Conservation (phyloP, 441 rosid genomes). For the Francoa sonchifolia region DNA sequence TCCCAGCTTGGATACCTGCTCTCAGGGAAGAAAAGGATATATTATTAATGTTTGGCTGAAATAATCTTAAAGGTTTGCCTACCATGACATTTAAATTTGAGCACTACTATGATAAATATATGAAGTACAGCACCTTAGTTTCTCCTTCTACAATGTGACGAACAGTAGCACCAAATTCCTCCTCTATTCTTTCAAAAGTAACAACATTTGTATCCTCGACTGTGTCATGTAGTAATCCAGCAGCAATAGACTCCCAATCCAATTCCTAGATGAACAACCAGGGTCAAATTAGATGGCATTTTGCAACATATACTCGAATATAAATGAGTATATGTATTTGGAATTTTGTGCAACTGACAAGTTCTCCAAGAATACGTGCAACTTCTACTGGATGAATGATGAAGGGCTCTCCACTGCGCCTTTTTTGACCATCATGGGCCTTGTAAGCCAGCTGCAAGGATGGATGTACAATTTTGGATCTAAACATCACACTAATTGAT, state of each 20-base stretch:
- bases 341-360: conserved; percentile 42
- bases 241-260: conserved; percentile 98
- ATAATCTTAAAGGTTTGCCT: conserved; percentile 1
- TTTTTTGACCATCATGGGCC: conserved; percentile 88
- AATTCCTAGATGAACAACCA: conserved; percentile 50
- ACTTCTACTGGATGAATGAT: conserved; percentile 93
- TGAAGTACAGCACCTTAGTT: conserved; percentile 64
- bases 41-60: too few relatives aligned
- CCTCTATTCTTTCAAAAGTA: conserved; percentile 87
- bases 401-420: conserved; percentile 90
- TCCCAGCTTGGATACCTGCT: conserved; percentile 87
- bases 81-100: conserved; percentile 3
- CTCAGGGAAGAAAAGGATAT: conserved; percentile 10
- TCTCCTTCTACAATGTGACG: conserved; percentile 96
- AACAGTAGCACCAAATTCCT: conserved; percentile 79
- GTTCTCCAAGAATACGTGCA: conserved; percentile 88
- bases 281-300: conserved; percentile 14
- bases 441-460: conserved; percentile 74
- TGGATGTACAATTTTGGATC: too few relatives aligned
- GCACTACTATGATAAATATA: conserved; percentile 6
- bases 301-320: conserved; percentile 11
- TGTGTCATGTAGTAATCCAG: conserved; percentile 93
- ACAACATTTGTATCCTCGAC: conserved; percentile 94
- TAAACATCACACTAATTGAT: too few relatives aligned
- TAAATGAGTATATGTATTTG: conserved; percentile 7